Percentiles rank a stretch among this genome's conserved stretches.
Evolutionary conservation across 495 filamentous ascomycete genomes (phyloP).

Genomic region (Penicillium crystallinum): DNA sequence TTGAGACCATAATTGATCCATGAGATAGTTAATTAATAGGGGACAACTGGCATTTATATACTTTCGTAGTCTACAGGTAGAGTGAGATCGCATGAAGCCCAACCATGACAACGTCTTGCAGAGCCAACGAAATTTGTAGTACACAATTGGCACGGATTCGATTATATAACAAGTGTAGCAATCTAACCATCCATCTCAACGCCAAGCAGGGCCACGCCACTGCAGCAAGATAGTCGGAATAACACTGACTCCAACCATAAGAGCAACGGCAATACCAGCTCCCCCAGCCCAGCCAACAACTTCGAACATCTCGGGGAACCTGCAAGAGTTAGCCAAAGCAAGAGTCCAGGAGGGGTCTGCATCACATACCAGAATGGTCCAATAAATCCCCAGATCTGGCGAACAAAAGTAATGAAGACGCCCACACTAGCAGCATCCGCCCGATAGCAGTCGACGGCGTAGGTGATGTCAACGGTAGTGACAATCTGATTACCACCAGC

Average conservation of each 20-base stretch:
- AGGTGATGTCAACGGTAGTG: conserved; percentile 53
- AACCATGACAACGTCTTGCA: too few species aligned
- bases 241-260: conserved; percentile 42
- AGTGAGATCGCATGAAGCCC: too few species aligned
- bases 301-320: conserved; percentile 50
- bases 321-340: conserved; percentile 9
- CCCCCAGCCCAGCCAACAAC: conserved; percentile 38
- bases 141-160: too few species aligned
- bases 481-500: conserved; percentile 53
- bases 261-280: conserved; percentile 35
- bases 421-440: conserved; percentile 48
- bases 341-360: neutral
- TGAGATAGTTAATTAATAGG: too few species aligned
- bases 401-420: conserved; percentile 52
- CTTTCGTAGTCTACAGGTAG: too few species aligned
- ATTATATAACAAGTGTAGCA: too few species aligned
- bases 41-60: too few species aligned
- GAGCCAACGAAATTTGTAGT: too few species aligned
- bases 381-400: conserved; percentile 54
- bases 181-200: too few species aligned
- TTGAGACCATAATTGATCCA: too few species aligned
- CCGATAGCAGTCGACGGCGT: conserved; percentile 50
- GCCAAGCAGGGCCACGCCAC: conserved; percentile 25
- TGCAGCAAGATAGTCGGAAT: conserved; percentile 42
- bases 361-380: conserved; percentile 49